These are phyloP conservation scores for Trametopsis cervina DNA, from an alignment of 768 basidiomycete genomes.

Conservation along the genomic window DNA sequence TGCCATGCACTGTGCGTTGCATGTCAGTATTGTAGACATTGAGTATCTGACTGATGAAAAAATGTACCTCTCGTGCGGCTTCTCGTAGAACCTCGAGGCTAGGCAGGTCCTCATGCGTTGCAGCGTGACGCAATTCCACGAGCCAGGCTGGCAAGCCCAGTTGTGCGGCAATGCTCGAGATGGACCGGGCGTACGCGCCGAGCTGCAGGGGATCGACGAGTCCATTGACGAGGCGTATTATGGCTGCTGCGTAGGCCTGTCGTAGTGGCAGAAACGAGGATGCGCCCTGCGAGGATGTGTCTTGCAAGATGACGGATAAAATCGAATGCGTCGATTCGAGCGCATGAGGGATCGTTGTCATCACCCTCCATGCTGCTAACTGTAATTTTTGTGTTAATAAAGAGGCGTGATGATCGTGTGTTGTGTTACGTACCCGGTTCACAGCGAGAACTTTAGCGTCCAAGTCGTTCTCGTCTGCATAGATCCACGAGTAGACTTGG, in stretches of 20 bases:
- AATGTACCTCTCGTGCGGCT: conserved; percentile 59
- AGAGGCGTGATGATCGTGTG: neutral
- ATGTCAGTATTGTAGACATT: neutral
- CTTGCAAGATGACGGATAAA: conserved; percentile 52
- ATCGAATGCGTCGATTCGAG: conserved; percentile 67
- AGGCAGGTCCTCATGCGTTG: conserved; percentile 93
- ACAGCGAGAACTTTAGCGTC: conserved; percentile 53
- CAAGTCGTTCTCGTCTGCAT: conserved; percentile 51
- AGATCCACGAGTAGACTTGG: conserved; percentile 72
- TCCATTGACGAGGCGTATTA: conserved; percentile 90
- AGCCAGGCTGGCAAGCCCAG: conserved; percentile 84
- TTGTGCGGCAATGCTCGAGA: conserved; percentile 80
- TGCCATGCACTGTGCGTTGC: conserved; percentile 51
- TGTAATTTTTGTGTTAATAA: conserved; percentile 22
- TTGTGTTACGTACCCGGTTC: conserved; percentile 44
- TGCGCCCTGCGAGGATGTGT: conserved; percentile 25
- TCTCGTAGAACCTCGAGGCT: conserved; percentile 73
- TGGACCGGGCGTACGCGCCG: conserved; percentile 85
- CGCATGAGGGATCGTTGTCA: conserved; percentile 72
- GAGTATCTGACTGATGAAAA: neutral
- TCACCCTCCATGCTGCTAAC: conserved; percentile 78
- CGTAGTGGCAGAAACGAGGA: conserved; percentile 47
- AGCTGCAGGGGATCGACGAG: conserved; percentile 91
- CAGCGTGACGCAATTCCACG: conserved; percentile 89
- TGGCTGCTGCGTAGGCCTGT: conserved; percentile 71